Evolutionary conservation across 2,329 filamentous ascomycete species (phyloP).

Genomic region (Stromatinia cepivora): DNA sequence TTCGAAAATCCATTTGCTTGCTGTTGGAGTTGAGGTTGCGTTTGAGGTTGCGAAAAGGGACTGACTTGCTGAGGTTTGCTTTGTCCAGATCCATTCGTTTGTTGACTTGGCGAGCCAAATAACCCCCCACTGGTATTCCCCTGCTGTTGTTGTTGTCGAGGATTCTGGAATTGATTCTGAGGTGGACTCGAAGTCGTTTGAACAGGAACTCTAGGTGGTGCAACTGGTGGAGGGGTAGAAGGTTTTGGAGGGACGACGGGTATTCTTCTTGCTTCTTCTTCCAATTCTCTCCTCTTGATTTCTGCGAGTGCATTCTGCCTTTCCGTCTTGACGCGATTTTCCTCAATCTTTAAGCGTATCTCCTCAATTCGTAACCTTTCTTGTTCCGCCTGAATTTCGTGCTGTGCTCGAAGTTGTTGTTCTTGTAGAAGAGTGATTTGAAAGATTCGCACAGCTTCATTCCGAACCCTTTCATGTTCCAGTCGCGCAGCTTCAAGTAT

Average conservation of each 20-base stretch:
- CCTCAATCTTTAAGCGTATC: conserved; percentile 24
- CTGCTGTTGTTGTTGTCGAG: not conserved
- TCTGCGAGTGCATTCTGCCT: conserved; percentile 52
- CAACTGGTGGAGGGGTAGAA: conserved; percentile 29
- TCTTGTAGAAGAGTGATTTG: conserved; percentile 50
- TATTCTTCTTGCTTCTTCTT: conserved; percentile 42
- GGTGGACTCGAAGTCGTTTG: not conserved
- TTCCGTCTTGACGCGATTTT: conserved; percentile 38
- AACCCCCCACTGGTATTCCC: not conserved
- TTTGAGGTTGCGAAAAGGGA: not conserved
- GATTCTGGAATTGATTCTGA: not conserved
- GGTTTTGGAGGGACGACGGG: conserved; percentile 32
- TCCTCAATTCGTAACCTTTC: conserved; percentile 9
- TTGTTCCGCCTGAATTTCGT: conserved; percentile 21
- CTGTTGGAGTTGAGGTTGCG: not conserved
- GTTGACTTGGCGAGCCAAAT: not conserved
- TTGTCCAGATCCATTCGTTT: not conserved
- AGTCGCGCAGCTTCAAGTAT: conserved; percentile 65
- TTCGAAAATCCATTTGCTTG: conserved; percentile 4
- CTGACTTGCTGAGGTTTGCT: conserved; percentile 12
- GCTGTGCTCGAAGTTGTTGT: conserved; percentile 37
- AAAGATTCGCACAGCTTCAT: conserved; percentile 51
- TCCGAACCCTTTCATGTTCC: conserved; percentile 65
- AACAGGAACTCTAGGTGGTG: conserved; percentile 15
- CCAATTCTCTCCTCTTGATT: conserved; percentile 49